Percentiles rank a stretch among this genome's conserved stretches.
phyloP scores from a whole-genome alignment of 768 basidiomycete species.

The Mycena belliarum region DNA sequence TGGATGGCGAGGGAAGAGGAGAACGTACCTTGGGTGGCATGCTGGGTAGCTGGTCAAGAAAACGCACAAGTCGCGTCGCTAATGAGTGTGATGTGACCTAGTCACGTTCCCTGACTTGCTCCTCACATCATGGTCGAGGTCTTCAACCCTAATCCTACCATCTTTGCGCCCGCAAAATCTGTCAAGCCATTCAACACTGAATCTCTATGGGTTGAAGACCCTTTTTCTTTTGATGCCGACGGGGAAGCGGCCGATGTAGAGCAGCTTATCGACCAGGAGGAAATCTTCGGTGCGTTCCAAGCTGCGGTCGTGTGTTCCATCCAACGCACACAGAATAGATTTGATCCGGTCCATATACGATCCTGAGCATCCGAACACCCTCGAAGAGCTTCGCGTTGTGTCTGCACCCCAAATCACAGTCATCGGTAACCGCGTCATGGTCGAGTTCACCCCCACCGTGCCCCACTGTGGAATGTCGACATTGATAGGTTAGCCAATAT shows the following conservation, averaged over 20 bases:
- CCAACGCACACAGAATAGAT: slow-evolving; percentile 49
- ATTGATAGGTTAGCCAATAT: slow-evolving; percentile 70
- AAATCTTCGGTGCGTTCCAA: slow-evolving; percentile 75
- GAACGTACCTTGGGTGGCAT: slow-evolving; percentile 42
- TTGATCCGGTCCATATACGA: slow-evolving; percentile 91
- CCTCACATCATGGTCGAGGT: slow-evolving; percentile 51
- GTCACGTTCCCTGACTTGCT: not conserved
- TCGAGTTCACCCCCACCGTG: slow-evolving; percentile 97
- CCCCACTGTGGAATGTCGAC: slow-evolving; percentile 99
- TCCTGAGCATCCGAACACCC: slow-evolving; percentile 90
- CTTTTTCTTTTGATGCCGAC: slow-evolving; percentile 45
- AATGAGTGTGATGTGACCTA: slow-evolving; percentile 1
- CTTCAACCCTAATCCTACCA: slow-evolving; percentile 89
- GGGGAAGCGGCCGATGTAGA: slow-evolving; percentile 41
- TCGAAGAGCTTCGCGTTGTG: slow-evolving; percentile 95
- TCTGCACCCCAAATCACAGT: slow-evolving; percentile 79
- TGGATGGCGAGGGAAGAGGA: not conserved
- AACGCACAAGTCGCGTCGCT: not conserved
- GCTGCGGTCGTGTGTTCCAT: not conserved
- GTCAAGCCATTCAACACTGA: slow-evolving; percentile 45
- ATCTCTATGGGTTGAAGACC: slow-evolving; percentile 65
- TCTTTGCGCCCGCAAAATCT: slow-evolving; percentile 53
- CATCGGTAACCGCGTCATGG: slow-evolving; percentile 63
- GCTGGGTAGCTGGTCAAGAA: no score
- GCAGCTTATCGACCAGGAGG: slow-evolving; percentile 86